Evolutionary conservation across 73 alveolate genomes (phyloP).

Genomic region (Symbiodinium pilosum): DNA sequence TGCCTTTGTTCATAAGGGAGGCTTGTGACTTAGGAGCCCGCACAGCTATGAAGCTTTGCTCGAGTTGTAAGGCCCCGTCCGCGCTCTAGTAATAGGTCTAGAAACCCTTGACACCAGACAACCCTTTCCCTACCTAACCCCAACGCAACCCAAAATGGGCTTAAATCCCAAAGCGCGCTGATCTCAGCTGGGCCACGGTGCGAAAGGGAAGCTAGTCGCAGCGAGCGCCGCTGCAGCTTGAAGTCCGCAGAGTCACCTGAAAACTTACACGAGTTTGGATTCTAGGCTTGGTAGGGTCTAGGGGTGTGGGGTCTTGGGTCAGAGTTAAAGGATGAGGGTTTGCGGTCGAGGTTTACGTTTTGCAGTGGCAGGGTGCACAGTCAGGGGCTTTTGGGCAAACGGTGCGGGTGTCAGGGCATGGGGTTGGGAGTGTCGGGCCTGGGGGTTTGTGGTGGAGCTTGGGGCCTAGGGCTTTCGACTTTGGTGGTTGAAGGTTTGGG

Average conservation of each 20-base stretch:
- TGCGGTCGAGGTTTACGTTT: background rate
- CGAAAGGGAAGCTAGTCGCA: background rate
- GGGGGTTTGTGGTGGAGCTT: background rate
- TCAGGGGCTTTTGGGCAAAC: background rate
- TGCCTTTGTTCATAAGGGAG: no score
- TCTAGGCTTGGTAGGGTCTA: background rate
- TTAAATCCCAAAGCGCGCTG: background rate
- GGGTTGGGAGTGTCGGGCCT: background rate
- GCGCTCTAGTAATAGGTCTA: no score
- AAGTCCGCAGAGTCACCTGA: background rate
- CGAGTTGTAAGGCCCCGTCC: no score
- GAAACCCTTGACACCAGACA: background rate
- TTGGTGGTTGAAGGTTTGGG: background rate
- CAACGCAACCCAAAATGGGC: background rate
- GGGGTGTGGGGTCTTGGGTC: background rate
- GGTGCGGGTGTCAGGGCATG: no score
- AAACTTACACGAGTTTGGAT: background rate
- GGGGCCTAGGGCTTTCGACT: background rate
- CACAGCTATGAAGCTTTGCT: no score
- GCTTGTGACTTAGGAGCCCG: no score
- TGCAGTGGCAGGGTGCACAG: background rate
- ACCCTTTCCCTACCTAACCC: no score
- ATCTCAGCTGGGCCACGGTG: background rate
- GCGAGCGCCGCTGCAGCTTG: constrained; percentile 2
- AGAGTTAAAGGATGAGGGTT: background rate